Conservation (phyloP, 1,284 basidiomycete species). For the Marasmius tenuissimus region DNA sequence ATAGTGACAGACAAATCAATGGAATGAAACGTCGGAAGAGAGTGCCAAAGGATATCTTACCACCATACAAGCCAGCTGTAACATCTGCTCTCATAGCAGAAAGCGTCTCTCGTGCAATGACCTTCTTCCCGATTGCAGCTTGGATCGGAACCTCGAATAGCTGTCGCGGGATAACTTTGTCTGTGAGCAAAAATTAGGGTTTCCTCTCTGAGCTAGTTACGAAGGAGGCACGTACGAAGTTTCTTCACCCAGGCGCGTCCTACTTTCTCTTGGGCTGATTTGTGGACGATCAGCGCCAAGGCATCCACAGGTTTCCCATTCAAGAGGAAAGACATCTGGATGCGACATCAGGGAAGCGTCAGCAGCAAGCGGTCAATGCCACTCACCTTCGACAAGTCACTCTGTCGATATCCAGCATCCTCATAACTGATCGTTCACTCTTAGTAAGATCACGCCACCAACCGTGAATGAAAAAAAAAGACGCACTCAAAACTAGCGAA, state of each 20-base stretch:
- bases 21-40: neutral
- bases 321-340: conserved; percentile 83
- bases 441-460: conserved; percentile 3
- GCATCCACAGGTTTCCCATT: conserved; percentile 90
- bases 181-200: conserved; percentile 36
- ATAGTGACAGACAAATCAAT: neutral
- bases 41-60: conserved; percentile 34
- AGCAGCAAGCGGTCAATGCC: neutral
- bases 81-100: conserved; percentile 92
- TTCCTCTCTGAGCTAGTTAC: neutral
- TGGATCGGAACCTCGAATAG: conserved; percentile 94
- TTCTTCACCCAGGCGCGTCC: conserved; percentile 87
- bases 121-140: conserved; percentile 81
- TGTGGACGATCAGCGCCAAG: conserved; percentile 87
- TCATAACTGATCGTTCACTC: conserved; percentile 64
- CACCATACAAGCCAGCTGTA: conserved; percentile 92
- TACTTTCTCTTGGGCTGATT: conserved; percentile 66
- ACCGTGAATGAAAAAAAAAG: neutral
- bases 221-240: conserved; percentile 59
- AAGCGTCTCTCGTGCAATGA: conserved; percentile 88
- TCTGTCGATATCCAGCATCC: conserved; percentile 82
- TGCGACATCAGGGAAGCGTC: neutral
- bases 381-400: conserved; percentile 78
- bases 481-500: conserved; percentile 90
- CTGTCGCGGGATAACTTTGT: conserved; percentile 89